Evolutionary conservation across 2,329 filamentous ascomycete genomes (phyloP).

Genomic region (Cladobotryum mycophilum): DNA sequence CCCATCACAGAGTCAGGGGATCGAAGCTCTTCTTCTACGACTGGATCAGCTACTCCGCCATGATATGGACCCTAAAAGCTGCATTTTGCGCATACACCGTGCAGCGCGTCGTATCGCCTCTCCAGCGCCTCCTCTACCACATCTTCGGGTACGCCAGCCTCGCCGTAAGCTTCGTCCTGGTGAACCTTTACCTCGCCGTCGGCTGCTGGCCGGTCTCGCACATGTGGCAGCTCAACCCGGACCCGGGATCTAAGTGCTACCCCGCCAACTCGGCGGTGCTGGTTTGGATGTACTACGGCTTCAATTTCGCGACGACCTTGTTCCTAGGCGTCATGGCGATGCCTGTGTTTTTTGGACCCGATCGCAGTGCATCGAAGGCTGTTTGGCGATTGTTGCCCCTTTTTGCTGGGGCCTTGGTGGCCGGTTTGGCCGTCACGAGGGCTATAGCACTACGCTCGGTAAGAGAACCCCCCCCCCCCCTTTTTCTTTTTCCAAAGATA

Average conservation of each 20-base stretch:
- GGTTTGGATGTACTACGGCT: conserved; percentile 9
- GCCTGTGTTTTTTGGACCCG: neutral
- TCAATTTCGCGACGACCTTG: conserved; percentile 2
- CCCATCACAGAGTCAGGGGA: conserved; percentile 7
- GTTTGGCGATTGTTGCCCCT: neutral
- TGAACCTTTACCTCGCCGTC: conserved; percentile 3
- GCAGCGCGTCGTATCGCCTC: neutral
- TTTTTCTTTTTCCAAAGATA: no score
- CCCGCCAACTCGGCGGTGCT: conserved; percentile 9
- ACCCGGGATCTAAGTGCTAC: conserved; percentile 5
- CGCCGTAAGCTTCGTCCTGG: conserved; percentile 3
- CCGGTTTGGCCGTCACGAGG: neutral
- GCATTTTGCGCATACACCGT: conserved; percentile 7
- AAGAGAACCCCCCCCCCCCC: no score
- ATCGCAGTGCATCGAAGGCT: neutral
- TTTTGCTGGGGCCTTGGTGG: conserved; percentile 1
- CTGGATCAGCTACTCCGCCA: conserved; percentile 10
- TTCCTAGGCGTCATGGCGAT: conserved; percentile 4
- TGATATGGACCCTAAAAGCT: conserved; percentile 11
- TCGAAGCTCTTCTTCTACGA: conserved; percentile 11
- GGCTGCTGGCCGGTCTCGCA: conserved; percentile 8
- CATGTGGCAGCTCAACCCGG: conserved; percentile 9
- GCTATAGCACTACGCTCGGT: conserved; percentile 5
- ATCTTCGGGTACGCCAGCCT: conserved; percentile 6
- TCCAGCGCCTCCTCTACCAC: neutral